phyloP scores from a whole-genome alignment of 371 early-diverging fungal genomes.

The Apophysomyces elegans region DNA sequence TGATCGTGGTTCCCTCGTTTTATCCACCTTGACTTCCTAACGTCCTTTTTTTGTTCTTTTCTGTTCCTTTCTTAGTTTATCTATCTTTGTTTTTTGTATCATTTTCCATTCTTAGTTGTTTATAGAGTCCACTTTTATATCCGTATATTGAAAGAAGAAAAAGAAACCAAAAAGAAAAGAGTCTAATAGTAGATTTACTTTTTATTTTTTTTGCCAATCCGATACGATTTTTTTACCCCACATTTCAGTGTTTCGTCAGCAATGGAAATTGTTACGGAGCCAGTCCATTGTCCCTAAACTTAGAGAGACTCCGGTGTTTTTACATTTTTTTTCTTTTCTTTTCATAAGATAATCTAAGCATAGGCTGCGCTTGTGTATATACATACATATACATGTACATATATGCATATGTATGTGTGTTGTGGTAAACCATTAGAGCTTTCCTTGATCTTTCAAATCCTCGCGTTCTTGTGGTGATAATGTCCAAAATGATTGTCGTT shows the following conservation, averaged over 20 bases:
- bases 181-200: too few relatives aligned
- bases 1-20: conserved; percentile 8
- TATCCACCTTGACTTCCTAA: conserved; percentile 2
- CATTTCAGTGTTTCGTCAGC: too few relatives aligned
- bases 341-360: not conserved
- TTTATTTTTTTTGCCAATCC: too few relatives aligned
- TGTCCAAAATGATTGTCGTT: conserved; percentile 43
- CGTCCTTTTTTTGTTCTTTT: not conserved
- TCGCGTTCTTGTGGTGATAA: conserved; percentile 44
- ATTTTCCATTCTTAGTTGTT: not conserved
- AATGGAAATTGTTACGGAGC: too few relatives aligned
- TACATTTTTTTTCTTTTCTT: conserved; percentile 1
- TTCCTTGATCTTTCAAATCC: conserved; percentile 49
- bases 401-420: too few relatives aligned
- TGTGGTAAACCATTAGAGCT: conserved; percentile 22
- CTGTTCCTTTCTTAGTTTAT: not conserved
- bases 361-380: too few relatives aligned
- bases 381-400: too few relatives aligned
- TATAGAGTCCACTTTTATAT: not conserved
- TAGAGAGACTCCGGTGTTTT: not conserved
- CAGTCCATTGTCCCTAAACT: too few relatives aligned
- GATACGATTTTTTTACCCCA: too few relatives aligned
- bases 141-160: not conserved
- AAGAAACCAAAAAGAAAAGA: not conserved
- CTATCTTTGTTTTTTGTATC: not conserved